Percentiles rank a stretch among this genome's conserved stretches.
These are phyloP conservation scores for Bipolaris oryzae DNA, from an alignment of 2,329 filamentous ascomycete genomes.

Conservation along the genomic window DNA sequence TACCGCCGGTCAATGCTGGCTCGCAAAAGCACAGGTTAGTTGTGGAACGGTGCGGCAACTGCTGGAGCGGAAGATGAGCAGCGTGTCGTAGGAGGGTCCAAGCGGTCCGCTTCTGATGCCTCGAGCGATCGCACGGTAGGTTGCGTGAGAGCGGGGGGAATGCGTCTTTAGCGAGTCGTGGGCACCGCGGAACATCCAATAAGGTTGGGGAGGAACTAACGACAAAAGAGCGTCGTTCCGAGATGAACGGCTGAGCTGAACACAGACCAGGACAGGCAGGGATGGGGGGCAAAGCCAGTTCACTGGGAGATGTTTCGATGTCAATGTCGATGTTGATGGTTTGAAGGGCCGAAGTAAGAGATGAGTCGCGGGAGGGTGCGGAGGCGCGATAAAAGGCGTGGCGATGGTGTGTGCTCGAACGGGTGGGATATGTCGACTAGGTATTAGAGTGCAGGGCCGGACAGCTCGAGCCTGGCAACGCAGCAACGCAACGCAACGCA, in stretches of 20 bases:
- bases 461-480: constrained; percentile 32
- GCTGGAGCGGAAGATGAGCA: constrained; percentile 14
- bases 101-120: constrained; percentile 33
- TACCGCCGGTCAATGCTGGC: constrained; percentile 13
- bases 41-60: constrained; percentile 17
- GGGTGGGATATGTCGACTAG: constrained; percentile 45
- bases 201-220: constrained; percentile 30
- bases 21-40: constrained; percentile 11
- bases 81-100: constrained; percentile 30
- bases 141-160: constrained; percentile 43
- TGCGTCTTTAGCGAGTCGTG: constrained; percentile 44
- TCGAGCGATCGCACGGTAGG: constrained; percentile 40
- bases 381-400: constrained; percentile 31
- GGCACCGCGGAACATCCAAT: constrained; percentile 39
- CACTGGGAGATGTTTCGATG: constrained; percentile 13
- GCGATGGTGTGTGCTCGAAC: constrained; percentile 42
- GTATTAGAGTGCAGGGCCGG: constrained; percentile 35
- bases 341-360: constrained; percentile 26
- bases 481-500: constrained; percentile 34
- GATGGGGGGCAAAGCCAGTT: constrained; percentile 15
- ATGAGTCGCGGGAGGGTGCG: constrained; percentile 29
- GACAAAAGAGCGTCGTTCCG: constrained; percentile 32
- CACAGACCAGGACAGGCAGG: constrained; percentile 23
- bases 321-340: constrained; percentile 22
- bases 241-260: constrained; percentile 27